phyloP scores from a whole-genome alignment of 148 eudicot species.

The Arbutus unedo region DNA sequence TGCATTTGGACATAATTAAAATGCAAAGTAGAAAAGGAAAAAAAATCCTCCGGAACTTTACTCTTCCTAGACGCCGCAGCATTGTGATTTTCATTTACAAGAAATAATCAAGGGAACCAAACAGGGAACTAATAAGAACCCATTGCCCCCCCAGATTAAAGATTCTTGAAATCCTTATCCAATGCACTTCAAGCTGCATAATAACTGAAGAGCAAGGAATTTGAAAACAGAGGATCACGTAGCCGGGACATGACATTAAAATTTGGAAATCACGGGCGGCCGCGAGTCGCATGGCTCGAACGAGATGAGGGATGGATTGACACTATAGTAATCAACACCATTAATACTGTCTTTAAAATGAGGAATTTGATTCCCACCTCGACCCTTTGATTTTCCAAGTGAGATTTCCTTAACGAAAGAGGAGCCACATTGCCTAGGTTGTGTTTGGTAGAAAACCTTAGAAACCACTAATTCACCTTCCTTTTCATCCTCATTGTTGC shows the following conservation, averaged over 20 bases:
- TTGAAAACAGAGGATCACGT: background rate
- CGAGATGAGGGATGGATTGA: background rate
- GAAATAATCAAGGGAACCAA: background rate
- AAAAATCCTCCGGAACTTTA: background rate
- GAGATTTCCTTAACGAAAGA: background rate
- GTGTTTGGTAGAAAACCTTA: constrained; percentile 93
- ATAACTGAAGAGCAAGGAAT: background rate
- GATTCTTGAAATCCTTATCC: background rate
- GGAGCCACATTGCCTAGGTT: constrained; percentile 70
- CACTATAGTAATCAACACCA: background rate
- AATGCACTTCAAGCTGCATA: background rate
- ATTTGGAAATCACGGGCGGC: background rate
- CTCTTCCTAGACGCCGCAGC: background rate
- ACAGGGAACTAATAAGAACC: background rate
- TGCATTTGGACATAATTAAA: background rate
- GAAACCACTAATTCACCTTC: constrained; percentile 87
- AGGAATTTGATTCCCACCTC: background rate
- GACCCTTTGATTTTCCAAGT: background rate
- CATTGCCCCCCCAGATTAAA: background rate
- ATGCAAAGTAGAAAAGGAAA: background rate
- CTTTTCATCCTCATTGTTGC: constrained; percentile 71
- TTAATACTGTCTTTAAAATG: background rate
- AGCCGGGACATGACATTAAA: background rate
- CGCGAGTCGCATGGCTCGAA: background rate
- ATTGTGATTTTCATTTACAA: background rate